Base-by-base conservation (phyloP, 352 stramenopile genomes). In the Globisporangium paroecandrum region DNA sequence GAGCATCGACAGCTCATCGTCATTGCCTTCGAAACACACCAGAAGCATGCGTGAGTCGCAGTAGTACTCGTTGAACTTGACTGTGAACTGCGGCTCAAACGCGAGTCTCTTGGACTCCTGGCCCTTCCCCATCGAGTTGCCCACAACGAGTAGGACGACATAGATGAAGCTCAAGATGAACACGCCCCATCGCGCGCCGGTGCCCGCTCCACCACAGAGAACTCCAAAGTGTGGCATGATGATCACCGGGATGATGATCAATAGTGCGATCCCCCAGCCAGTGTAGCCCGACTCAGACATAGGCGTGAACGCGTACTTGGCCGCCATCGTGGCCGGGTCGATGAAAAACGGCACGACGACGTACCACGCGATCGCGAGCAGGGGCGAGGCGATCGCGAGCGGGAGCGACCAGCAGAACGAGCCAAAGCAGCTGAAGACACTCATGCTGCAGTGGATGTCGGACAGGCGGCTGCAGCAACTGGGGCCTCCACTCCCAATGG, bases 1-100 rank as follows among this genome's bases (percentile, higher is more conserved):
- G 47, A 65, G 46, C 5, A 27, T 8, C 15, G 63, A 29, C 27
- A 69, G 29, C 4, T 43, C n/a, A 18, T 38, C 25, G 13, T 38
- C 9, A 10, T 57, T 15, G 8, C 41, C 64, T 13, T 53, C 46
- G 13, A 69, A 9, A 6, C 64, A 69, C 25, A 58, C 27, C 0
- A 8, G 8, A 46, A 69, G 22, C 25, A 46, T 64, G 13, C 55
- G 64, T 12, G 24, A 27, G n/a, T 63, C 43, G 32, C 64, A 69
- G 34, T 60, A 69, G 55, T 57, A 59, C 46, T 34, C 8, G 22
- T 69, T 69, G 43, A 69, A 64, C 43, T 54, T 62, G 64, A 12
- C 22, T 15, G 29, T 22, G 24, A 69, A 69, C 32, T 64, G 55
- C 3, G 54, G 41, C 8, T 58, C 56, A 13, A 24, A 34, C 8